These are phyloP conservation scores for Helicocarpus griseus DNA, from an alignment of 2,329 filamentous ascomycete species.

Conservation along the genomic window DNA sequence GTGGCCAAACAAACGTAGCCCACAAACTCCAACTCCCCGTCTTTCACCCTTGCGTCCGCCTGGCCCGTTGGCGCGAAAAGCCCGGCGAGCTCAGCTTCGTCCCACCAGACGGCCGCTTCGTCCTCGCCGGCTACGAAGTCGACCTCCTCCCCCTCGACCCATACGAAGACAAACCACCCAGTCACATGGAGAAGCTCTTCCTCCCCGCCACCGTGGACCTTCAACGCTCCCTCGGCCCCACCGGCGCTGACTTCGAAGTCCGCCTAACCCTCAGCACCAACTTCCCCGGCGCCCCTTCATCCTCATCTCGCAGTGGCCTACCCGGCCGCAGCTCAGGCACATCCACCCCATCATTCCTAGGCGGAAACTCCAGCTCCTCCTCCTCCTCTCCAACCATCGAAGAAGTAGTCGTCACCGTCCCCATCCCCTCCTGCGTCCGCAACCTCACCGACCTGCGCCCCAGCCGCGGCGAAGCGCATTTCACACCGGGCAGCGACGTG, in stretches of 20 bases:
- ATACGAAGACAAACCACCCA: conserved; percentile 46
- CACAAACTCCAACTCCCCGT: conserved; percentile 77
- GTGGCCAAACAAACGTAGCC: conserved; percentile 65
- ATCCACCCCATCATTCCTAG: conserved; percentile 40
- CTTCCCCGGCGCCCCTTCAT: conserved; percentile 45
- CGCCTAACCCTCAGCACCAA: conserved; percentile 61
- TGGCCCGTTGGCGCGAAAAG: conserved; percentile 80
- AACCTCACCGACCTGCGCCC: conserved; percentile 76
- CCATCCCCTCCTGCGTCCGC: conserved; percentile 67
- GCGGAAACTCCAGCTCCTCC: conserved; percentile 43
- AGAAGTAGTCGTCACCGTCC: conserved; percentile 67
- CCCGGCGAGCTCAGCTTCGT: conserved; percentile 93
- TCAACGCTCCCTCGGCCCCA: conserved; percentile 64
- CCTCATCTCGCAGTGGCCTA: conserved; percentile 26
- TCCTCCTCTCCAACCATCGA: conserved; percentile 57
- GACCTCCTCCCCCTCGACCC: conserved; percentile 68
- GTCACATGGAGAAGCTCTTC: conserved; percentile 55
- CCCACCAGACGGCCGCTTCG: conserved; percentile 87
- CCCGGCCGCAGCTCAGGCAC: conserved; percentile 37
- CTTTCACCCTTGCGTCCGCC: conserved; percentile 88
- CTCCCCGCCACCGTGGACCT: conserved; percentile 76
- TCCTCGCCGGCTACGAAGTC: conserved; percentile 88
- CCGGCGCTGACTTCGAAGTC: conserved; percentile 81
- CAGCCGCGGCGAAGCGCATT: conserved; percentile 73
- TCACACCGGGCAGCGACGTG: conserved; percentile 59